These are phyloP conservation scores for Starmerella scarabaei DNA, from an alignment of 805 yeast species.

Conservation along the genomic window DNA sequence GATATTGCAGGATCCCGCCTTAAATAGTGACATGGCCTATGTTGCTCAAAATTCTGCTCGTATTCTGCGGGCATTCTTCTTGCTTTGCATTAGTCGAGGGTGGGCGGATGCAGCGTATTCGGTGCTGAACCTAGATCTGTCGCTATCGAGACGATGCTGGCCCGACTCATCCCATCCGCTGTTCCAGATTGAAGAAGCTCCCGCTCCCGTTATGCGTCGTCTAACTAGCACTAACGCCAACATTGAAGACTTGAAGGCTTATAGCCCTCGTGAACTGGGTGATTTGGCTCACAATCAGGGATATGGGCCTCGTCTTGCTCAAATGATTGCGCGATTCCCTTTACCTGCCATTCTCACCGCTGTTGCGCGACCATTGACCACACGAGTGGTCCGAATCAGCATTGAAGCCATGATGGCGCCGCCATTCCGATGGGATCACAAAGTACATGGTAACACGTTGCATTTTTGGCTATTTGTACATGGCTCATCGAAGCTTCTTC, in stretches of 20 bases:
- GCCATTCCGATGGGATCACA: constrained; percentile 67
- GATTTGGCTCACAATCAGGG: constrained; percentile 74
- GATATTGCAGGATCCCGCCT: constrained; percentile 59
- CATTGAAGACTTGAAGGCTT: constrained; percentile 60
- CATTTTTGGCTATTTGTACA: constrained; percentile 78
- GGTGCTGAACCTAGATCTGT: constrained; percentile 68
- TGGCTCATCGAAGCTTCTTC: constrained; percentile 74
- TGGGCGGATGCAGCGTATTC: constrained; percentile 78
- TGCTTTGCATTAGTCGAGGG: constrained; percentile 73
- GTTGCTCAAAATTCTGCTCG: constrained; percentile 94
- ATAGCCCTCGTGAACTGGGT: constrained; percentile 67
- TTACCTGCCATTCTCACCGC: constrained; percentile 50
- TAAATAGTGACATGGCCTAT: constrained; percentile 75
- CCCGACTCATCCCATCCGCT: constrained; percentile 71
- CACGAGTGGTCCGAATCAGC: constrained; percentile 68
- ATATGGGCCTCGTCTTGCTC: constrained; percentile 53
- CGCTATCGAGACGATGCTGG: constrained; percentile 80
- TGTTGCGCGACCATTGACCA: constrained; percentile 79
- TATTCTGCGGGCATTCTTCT: constrained; percentile 79
- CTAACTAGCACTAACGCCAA: constrained; percentile 38
- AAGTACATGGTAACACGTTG: constrained; percentile 69
- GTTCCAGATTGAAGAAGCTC: constrained; percentile 57
- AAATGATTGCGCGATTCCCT: constrained; percentile 61
- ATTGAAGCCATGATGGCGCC: constrained; percentile 43
- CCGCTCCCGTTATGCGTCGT: constrained; percentile 37